Percentiles rank a stretch among this genome's conserved stretches.
Conservation (phyloP, 2,329 filamentous ascomycete species). For the Hymenoscyphus infarciens region DNA sequence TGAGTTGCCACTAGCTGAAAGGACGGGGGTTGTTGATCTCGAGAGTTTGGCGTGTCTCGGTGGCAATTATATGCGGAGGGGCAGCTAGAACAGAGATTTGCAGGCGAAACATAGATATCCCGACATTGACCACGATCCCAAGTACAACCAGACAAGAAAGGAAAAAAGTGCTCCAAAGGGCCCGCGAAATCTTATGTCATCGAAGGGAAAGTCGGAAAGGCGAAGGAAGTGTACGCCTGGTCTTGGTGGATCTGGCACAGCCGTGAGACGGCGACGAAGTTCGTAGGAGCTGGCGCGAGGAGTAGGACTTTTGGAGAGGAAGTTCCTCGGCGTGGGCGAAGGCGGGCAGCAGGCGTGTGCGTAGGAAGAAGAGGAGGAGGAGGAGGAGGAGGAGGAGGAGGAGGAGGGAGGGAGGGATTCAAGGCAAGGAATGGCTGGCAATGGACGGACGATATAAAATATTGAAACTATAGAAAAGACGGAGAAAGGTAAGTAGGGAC, state of each 20-base stretch:
- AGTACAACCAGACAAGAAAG: conserved; percentile 24
- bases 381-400: neutral
- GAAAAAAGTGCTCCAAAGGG: conserved; percentile 17
- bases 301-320: neutral
- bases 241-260: conserved; percentile 9
- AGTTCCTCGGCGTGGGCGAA: neutral
- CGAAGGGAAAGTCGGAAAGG: conserved; percentile 8
- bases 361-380: neutral
- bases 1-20: conserved; percentile 30
- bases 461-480: neutral
- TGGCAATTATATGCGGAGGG: conserved; percentile 30
- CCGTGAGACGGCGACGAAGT: conserved; percentile 9
- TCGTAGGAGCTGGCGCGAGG: conserved; percentile 1
- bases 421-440: conserved; percentile 4
- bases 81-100: conserved; percentile 23
- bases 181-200: conserved; percentile 23
- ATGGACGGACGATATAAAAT: neutral
- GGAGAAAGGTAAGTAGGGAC: neutral
- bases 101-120: conserved; percentile 29
- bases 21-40: conserved; percentile 16
- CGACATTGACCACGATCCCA: conserved; percentile 3
- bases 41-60: conserved; percentile 20
- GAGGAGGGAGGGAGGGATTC: neutral
- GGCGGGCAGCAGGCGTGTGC: neutral
- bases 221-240: conserved; percentile 13